Evolutionary conservation across 148 eudicot species (phyloP).

Genomic region (Heliosperma pusillum): DNA sequence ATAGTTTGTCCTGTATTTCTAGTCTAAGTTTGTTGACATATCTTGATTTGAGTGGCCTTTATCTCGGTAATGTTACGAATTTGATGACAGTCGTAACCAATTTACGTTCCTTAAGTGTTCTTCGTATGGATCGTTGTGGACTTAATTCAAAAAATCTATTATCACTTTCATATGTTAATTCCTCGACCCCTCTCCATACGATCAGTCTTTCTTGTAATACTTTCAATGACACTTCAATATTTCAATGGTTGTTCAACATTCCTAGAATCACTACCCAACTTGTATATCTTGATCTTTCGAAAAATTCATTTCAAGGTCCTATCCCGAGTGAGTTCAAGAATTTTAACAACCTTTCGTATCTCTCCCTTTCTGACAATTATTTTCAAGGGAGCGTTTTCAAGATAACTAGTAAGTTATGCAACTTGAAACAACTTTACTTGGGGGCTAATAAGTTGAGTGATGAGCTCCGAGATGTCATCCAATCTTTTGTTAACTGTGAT

Average conservation of each 20-base stretch:
- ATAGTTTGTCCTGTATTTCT: constrained; percentile 4
- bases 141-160: constrained; percentile 1
- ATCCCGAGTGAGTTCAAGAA: background rate
- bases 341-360: background rate
- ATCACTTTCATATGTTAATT: constrained; percentile 1
- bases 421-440: background rate
- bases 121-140: background rate
- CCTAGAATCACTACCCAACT: constrained; percentile 4
- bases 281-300: constrained; percentile 19
- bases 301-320: constrained; percentile 7
- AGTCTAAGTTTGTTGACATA: background rate
- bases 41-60: background rate
- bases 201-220: constrained; percentile 7
- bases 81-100: constrained; percentile 6
- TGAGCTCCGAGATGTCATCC: background rate
- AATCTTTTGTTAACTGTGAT: background rate
- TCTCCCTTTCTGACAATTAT: constrained; percentile 1
- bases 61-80: constrained; percentile 4
- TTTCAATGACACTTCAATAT: constrained; percentile 11
- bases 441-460: background rate
- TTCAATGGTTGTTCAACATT: constrained; percentile 18
- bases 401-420: background rate
- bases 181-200: background rate
- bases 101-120: background rate
- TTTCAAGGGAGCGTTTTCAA: constrained; percentile 4